Percentiles rank a stretch among this genome's conserved stretches.
Evolutionary conservation across 2,329 filamentous ascomycete species (phyloP).

Genomic region (Neofusicoccum kwambonambiense): DNA sequence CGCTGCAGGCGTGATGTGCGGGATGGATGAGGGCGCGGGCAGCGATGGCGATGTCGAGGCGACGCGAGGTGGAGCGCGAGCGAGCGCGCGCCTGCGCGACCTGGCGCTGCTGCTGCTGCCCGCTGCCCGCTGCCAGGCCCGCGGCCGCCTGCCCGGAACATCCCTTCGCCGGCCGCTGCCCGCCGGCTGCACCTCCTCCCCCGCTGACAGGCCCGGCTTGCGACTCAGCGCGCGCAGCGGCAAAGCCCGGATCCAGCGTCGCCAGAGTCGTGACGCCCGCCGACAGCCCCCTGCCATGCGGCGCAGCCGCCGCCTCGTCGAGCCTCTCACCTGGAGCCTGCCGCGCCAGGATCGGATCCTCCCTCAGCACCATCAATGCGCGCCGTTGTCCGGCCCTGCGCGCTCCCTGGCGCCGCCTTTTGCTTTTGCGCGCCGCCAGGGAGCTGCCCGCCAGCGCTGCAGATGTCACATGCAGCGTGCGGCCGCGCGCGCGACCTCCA

Average conservation of each 20-base stretch:
- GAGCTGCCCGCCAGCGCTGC: neutral
- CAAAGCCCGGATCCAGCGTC: neutral
- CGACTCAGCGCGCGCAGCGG: neutral
- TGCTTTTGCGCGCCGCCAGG: conserved; percentile 1
- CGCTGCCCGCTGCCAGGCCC: too few species aligned
- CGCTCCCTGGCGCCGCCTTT: neutral
- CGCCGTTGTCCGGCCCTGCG: neutral
- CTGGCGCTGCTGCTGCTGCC: too few species aligned
- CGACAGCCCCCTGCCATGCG: neutral
- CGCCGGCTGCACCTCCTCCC: neutral
- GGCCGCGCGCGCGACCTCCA: neutral
- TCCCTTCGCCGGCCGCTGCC: conserved; percentile 9
- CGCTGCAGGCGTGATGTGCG: conserved; percentile 14
- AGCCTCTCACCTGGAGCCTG: conserved; percentile 4
- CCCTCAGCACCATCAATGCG: conserved; percentile 4
- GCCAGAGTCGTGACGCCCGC: neutral
- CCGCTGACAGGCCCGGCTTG: neutral
- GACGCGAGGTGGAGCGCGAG: neutral
- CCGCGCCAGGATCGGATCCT: conserved; percentile 17
- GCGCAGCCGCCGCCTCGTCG: neutral
- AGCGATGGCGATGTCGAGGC: neutral
- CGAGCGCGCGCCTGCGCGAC: too few species aligned
- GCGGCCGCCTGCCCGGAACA: neutral
- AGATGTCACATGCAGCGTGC: conserved; percentile 1
- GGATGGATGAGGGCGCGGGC: conserved; percentile 10